Base-by-base conservation (phyloP, 2,329 filamentous ascomycete genomes). In the Colletotrichum endophyticum region DNA sequence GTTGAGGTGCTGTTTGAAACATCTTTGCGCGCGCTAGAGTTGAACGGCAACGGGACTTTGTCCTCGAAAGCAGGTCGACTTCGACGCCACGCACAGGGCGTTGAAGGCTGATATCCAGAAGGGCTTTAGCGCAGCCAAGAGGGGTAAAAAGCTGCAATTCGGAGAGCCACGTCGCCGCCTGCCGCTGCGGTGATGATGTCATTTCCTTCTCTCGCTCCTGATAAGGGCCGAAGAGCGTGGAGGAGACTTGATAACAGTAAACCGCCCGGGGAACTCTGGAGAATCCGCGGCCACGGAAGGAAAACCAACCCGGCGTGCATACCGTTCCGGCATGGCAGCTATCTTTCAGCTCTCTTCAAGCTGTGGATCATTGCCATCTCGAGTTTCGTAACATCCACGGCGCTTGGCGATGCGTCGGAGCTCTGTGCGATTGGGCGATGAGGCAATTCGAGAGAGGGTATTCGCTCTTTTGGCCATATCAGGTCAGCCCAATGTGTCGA, bases 1-100 rank as follows among this genome's bases (percentile, higher is more conserved):
- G 79, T 70, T 68, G 61, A 34, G 27, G 22, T 59, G 28, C 27
- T 25, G 53, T 49, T 49, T 75, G 66, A 77, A 72, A 72, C 75
- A 72, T 36, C 19, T 67, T 64, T 77, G 61, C 72, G 72, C 32
- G 53, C 72, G 61, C 72, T 77, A 72, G 36, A 56, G 15, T 44
- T 15, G 53, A 62, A 28, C 27, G 44, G n/a, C 63, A 56, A 19
- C 32, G 30, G 28, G 30, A 67, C 62, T 49, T 57, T 25, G 36
- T 67, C 32, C 66, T 75, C 34, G 16, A 19, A 19, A 44, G 22
- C 28, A 30, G 28, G 4, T 28, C 64, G 16, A 36, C 28, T 36
- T 62, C 13, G 39, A 72, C 72, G 66, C 71, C 67, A 67, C 61
- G 75, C 72, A 72, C 66, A 67, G 53, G 63, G 49, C 72, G 15